Base-by-base conservation (phyloP, 2,329 filamentous ascomycete genomes). In the Ophiostoma novo-ulmi region DNA sequence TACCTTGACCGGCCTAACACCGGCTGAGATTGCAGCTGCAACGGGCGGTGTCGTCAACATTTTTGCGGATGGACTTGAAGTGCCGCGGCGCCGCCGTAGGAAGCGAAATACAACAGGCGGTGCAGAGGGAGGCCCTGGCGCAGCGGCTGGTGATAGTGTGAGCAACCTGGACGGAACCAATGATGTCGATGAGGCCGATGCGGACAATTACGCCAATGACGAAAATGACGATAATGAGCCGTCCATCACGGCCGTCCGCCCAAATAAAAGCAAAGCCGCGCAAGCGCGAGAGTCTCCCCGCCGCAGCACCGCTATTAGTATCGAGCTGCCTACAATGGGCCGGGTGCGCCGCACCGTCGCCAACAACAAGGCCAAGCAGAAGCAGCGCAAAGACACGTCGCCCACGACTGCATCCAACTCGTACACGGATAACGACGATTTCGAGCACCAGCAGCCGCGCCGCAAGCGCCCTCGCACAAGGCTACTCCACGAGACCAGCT, bases 391-490 rank as follows among this genome's bases (percentile, higher is more conserved):
- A 5, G 26, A 22, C n/a, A 58, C 48, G 14, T 48, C 61, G 20
- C 14, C 52, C 48, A 52, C 31, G 31, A 31, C 69, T 17, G 67
- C 44, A 20, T 17, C 44, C 4, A 20, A 48, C 44, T 48, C 44
- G 14, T 48, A 48, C 8, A 55, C 48, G 48, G 48, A 70, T n/a
- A 68, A 41, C 3, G 71, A 69, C 35, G 44, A 58, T 17, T 68
- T 55, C 36, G 69, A 41, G 11, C 67, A 68, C 48, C 48, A 44
- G 17, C 67, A 52, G 52, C 67, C 67, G 20, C 69, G 67, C 14
- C 68, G 64, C 7, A 72, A 72, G 41, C 71, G 71, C 4, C 63
- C 69, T 5, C 71, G 71, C 39, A 65, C 35, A 4, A 14, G 35
- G 3, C 61, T 64, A 1, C 35, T 14, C 17, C 11, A 35, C 26